A percentile compares a stretch with the other conserved stretches of the same genome.
Evolutionary conservation across 83 land plant species (phyloP).

Genomic region (Picea engelmannii): DNA sequence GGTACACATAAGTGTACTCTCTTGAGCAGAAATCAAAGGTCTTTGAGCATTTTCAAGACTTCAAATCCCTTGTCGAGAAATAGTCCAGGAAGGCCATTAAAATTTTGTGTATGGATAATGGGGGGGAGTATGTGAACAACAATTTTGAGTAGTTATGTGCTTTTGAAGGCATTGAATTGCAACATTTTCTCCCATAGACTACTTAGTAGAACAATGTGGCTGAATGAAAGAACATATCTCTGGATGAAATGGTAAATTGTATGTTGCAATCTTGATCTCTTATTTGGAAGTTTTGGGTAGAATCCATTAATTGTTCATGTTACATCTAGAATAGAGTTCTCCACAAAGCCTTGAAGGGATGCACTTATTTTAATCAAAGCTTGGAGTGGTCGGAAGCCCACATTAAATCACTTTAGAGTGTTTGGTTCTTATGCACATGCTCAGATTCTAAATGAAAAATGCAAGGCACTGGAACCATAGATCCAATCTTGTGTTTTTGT

Average conservation of each 20-base stretch:
- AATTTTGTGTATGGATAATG: neutral
- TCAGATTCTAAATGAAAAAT: neutral
- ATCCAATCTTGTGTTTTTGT: neutral
- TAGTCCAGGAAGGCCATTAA: neutral
- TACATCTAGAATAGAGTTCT: neutral
- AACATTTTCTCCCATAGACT: neutral
- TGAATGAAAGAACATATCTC: neutral
- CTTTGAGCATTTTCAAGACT: neutral
- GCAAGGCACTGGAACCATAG: neutral
- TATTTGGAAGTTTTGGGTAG: neutral
- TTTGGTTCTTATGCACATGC: neutral
- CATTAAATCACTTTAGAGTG: neutral
- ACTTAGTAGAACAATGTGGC: neutral
- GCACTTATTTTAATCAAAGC: neutral
- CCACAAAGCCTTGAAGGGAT: neutral
- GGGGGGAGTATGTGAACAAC: neutral
- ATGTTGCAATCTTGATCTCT: neutral
- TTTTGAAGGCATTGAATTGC: neutral
- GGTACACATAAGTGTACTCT: neutral
- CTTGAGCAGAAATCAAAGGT: neutral
- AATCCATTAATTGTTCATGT: neutral
- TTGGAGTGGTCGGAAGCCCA: neutral
- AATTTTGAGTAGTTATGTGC: neutral
- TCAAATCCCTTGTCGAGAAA: neutral
- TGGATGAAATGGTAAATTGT: neutral